Evolutionary conservation across 1,284 basidiomycete species (phyloP).

Genomic region (Mycena sp.): DNA sequence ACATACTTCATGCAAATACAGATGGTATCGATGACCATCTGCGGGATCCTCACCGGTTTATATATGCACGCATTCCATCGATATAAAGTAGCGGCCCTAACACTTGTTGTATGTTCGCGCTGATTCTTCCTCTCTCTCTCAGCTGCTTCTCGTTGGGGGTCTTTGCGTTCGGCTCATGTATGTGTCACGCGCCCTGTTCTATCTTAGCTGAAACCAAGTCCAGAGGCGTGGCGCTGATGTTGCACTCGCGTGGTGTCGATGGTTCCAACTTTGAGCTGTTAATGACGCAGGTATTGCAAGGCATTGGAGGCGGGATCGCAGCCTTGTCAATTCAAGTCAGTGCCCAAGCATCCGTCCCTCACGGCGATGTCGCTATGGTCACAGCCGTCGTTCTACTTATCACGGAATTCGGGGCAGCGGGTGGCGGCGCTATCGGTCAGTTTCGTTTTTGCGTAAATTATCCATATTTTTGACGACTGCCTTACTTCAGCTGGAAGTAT

Average conservation of each 20-base stretch:
- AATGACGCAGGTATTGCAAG: conserved; percentile 80
- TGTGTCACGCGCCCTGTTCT: conserved; percentile 22
- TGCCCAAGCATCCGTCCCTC: conserved; percentile 82
- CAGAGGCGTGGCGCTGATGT: conserved; percentile 77
- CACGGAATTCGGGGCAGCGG: conserved; percentile 80
- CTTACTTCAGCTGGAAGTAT: conserved; percentile 58
- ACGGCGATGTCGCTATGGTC: conserved; percentile 82
- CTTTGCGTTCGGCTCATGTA: conserved; percentile 70
- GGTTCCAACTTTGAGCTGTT: conserved; percentile 70
- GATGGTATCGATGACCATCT: conserved; percentile 71
- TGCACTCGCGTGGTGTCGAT: conserved; percentile 72
- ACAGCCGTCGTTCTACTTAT: conserved; percentile 85
- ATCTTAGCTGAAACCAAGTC: conserved; percentile 3
- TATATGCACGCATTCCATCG: conserved; percentile 63
- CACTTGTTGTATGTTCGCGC: neutral
- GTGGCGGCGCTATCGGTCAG: conserved; percentile 73
- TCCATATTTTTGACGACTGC: neutral
- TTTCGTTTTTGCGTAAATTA: conserved; percentile 9
- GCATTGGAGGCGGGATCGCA: conserved; percentile 83
- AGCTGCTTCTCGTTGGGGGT: conserved; percentile 72
- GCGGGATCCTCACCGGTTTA: conserved; percentile 69
- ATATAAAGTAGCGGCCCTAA: conserved; percentile 52
- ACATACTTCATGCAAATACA: conserved; percentile 66
- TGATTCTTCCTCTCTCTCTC: neutral
- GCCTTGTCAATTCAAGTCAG: conserved; percentile 76